Evolutionary conservation across 768 basidiomycete genomes (phyloP), one percentile per base, ranked within the genome.

Genomic region (Leccinum longicurvipes): DNA sequence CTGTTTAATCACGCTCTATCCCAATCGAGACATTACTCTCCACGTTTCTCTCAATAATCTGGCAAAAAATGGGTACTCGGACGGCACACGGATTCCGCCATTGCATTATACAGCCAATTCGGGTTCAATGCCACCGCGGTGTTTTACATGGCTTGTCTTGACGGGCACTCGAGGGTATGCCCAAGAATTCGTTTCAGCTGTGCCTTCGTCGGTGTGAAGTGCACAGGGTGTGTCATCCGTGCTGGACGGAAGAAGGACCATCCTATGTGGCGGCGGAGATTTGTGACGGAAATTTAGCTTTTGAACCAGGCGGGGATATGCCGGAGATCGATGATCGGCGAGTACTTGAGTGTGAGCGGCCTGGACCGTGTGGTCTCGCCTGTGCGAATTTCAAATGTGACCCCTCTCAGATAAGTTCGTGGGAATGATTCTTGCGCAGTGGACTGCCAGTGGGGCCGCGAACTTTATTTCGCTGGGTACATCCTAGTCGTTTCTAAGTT

Each of bases 121-220:
- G 90, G 90, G 23, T 91, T 93, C 78, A 91, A 93, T 62, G 87
- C 88, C 58, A 78, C 91, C 21, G 83, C 82, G 21, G 88, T 86
- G n/a, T 92, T 93, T 63, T 93, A 93, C 61, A 86, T 88, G 44
- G 78, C 85, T 41, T 91, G 91, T 67, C 75, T 91, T n/a, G 82
- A 86, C 62, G 71, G 81, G 6, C 74, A 82, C 23, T 89, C 87
- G n/a, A 80, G 82, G 52, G 80, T 79, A 4, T 91, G n/a, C n/a
- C 89, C 5, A 90, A 86, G 71, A 92, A 93, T 65, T 90, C 90
- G 6, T 87, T 91, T 70, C 78, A 82, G 46, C 72, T 93, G 54
- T 83, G 90, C 10, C 79, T 93, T 46, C 84, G 89, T 54, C 83
- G 82, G 29, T 79, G 63, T 74, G 32, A 19, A 42, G 21, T 4